phyloP scores from a whole-genome alignment of 1,284 basidiomycete species.

The Pseudozyma pruni region DNA sequence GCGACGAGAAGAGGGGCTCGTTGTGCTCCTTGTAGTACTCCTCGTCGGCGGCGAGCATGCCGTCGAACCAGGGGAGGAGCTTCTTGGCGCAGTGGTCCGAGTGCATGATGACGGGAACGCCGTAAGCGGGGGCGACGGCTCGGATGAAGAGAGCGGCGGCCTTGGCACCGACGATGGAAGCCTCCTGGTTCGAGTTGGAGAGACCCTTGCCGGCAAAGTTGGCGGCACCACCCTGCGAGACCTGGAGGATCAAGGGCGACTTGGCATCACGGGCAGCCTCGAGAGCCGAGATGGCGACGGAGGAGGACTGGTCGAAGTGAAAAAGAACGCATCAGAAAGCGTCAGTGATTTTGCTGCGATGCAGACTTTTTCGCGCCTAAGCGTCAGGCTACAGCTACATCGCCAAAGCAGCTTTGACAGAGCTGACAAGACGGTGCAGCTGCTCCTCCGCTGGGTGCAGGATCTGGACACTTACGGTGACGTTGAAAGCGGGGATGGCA shows the following conservation, averaged over 20 bases:
- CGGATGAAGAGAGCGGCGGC: slow-evolving; percentile 94
- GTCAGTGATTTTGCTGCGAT: too few species aligned
- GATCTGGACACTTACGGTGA: slow-evolving; percentile 49
- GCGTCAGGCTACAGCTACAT: background rate
- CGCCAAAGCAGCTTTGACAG: background rate
- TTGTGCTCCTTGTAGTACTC: slow-evolving; percentile 88
- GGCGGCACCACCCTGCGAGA: slow-evolving; percentile 95
- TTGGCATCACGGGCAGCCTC: slow-evolving; percentile 78
- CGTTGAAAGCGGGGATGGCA: slow-evolving; percentile 67
- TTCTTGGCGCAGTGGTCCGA: slow-evolving; percentile 99
- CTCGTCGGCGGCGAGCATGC: slow-evolving; percentile 97
- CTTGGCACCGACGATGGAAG: slow-evolving; percentile 90
- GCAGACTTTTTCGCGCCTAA: too few species aligned
- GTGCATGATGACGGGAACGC: slow-evolving; percentile 90
- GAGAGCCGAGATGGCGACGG: slow-evolving; percentile 64
- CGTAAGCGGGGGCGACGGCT: slow-evolving; percentile 75
- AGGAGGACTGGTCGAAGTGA: slow-evolving; percentile 45
- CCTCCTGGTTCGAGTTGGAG: slow-evolving; percentile 93
- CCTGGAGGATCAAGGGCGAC: slow-evolving; percentile 96
- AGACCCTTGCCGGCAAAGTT: slow-evolving; percentile 98
- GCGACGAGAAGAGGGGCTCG: slow-evolving; percentile 95
- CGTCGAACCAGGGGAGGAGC: slow-evolving; percentile 99
- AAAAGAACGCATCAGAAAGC: background rate
- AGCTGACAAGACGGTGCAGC: background rate
- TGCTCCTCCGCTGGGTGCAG: background rate